phyloP scores from a whole-genome alignment of 2,329 filamentous ascomycete species.

The Neocucurbitaria cava region DNA sequence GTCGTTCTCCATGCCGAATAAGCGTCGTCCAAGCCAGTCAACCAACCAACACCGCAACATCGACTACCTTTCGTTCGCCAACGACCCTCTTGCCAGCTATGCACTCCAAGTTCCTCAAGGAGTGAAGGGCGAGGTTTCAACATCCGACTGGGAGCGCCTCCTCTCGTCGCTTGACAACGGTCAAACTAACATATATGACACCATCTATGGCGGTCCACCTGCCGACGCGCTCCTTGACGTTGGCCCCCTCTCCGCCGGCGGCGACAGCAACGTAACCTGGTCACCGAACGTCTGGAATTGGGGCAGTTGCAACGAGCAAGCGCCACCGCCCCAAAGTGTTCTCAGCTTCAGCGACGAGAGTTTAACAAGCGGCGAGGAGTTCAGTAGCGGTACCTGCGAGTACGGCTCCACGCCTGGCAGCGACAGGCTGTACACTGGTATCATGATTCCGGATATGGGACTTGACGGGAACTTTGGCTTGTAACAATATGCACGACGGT shows the following conservation, averaged over 20 bases:
- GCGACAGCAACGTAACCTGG: conserved; percentile 44
- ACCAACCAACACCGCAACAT: conserved; percentile 50
- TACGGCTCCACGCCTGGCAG: conserved; percentile 38
- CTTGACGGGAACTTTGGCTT: conserved; percentile 52
- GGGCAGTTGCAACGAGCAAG: conserved; percentile 32
- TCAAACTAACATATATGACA: conserved; percentile 82
- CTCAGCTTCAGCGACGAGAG: conserved; percentile 68
- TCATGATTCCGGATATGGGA: conserved; percentile 48
- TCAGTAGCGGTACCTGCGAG: conserved; percentile 39
- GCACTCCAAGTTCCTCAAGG: conserved; percentile 47
- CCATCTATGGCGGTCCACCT: conserved; percentile 74
- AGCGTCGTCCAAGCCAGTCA: conserved; percentile 43
- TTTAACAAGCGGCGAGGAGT: conserved; percentile 60
- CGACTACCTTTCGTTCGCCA: conserved; percentile 57
- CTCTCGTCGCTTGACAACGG: conserved; percentile 81
- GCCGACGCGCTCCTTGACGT: conserved; percentile 48
- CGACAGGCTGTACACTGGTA: conserved; percentile 43
- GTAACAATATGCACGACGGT: conserved; percentile 23
- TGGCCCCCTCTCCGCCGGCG: conserved; percentile 35
- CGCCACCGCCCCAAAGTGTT: conserved; percentile 58
- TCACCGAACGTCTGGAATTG: conserved; percentile 47
- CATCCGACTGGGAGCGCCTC: conserved; percentile 82
- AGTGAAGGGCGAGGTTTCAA: conserved; percentile 58
- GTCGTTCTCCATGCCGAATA: conserved; percentile 40
- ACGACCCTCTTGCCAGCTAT: conserved; percentile 45